Conservation (phyloP, 139 green algal species). For the Auxenochlorella protothecoides region DNA sequence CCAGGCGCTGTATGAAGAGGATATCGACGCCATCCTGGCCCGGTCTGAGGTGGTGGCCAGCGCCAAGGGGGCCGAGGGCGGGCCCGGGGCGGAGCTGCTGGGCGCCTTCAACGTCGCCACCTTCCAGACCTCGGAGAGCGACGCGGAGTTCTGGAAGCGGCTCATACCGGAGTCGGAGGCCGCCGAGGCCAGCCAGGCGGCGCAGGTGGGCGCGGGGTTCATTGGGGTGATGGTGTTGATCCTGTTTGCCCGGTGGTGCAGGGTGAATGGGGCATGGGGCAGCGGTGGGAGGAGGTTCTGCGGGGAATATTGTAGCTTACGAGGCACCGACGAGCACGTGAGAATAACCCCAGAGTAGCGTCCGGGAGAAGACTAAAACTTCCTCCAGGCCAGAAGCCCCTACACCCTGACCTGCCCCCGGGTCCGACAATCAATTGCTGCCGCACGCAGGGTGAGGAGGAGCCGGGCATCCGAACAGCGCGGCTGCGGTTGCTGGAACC, state of each 20-base stretch:
- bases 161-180: conserved; percentile 69
- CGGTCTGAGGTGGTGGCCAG: conserved; percentile 69
- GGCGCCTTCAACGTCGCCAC: conserved; percentile 77
- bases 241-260: no score
- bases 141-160: conserved; percentile 82
- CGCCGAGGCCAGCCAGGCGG: conserved; percentile 17
- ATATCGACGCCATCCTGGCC: conserved; percentile 87
- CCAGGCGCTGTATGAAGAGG: conserved; percentile 52
- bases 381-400: no score
- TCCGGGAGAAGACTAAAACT: no score
- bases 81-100: conserved; percentile 61
- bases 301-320: no score
- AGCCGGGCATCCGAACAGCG: conserved; percentile 29
- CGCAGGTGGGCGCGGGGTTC: conserved; percentile 2
- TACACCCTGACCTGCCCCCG: background rate
- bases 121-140: conserved; percentile 77
- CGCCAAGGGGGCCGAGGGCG: conserved; percentile 7
- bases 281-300: no score
- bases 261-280: no score
- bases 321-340: no score
- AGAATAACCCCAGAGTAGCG: no score
- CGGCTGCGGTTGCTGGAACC: conserved; percentile 15
- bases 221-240: background rate
- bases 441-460: conserved; percentile 5
- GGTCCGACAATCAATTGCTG: conserved; percentile 14